Percentiles rank a stretch among this genome's conserved stretches.
phyloP scores from a whole-genome alignment of 352 stramenopile genomes.

The Elongisporangium anandrum region DNA sequence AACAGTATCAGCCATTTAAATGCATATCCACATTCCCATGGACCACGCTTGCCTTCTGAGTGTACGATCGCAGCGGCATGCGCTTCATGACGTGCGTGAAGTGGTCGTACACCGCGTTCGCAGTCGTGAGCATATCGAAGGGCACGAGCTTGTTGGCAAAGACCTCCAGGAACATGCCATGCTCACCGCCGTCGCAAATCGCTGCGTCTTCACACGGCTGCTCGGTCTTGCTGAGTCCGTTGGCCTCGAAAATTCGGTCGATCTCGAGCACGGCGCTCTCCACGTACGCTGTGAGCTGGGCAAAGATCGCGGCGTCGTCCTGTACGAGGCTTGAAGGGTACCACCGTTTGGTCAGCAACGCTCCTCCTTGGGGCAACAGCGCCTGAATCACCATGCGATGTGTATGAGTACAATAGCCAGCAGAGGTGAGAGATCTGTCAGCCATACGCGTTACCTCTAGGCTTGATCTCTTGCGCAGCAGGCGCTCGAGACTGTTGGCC shows the following conservation, averaged over 20 bases:
- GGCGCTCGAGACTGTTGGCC: conserved; percentile 30
- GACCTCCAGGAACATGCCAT: conserved; percentile 26
- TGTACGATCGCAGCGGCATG: neutral
- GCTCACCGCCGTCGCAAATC: neutral
- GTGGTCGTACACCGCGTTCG: neutral
- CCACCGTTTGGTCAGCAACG: neutral
- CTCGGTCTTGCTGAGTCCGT: neutral
- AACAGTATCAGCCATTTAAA: no score
- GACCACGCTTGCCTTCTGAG: neutral
- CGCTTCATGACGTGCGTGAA: conserved; percentile 1
- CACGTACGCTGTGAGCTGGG: neutral
- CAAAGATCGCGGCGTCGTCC: neutral
- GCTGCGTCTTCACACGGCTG: neutral
- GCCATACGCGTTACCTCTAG: no score
- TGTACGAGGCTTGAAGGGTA: neutral
- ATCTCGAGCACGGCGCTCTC: neutral
- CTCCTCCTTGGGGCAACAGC: neutral
- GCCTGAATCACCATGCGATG: neutral
- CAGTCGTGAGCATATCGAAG: neutral
- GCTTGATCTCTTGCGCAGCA: conserved; percentile 14
- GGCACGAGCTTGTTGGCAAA: conserved; percentile 17
- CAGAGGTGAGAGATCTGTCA: neutral
- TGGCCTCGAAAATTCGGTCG: neutral
- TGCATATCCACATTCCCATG: neutral
- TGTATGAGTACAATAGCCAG: no score